phyloP scores from a whole-genome alignment of 106 monocot genomes.

The Dactylorhiza incarnata region DNA sequence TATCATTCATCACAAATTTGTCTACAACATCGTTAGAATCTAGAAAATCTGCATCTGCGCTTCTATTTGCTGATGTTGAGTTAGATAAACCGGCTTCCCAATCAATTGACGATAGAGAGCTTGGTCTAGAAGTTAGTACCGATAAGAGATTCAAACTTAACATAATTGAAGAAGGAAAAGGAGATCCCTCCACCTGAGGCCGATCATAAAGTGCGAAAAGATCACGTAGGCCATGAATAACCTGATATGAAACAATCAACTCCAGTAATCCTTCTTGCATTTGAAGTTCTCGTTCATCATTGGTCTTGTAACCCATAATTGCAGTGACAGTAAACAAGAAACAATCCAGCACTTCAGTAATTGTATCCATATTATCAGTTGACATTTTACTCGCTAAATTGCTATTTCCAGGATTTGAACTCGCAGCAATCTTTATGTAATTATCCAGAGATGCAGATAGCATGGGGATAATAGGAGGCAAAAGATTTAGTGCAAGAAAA shows the following conservation, averaged over 20 bases:
- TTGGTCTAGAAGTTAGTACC: conserved; percentile 69
- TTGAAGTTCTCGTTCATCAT: conserved; percentile 67
- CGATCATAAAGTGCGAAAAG: conserved; percentile 93
- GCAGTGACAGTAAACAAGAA: conserved; percentile 67
- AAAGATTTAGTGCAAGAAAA: conserved; percentile 89
- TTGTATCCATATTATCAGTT: conserved; percentile 64
- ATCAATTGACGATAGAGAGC: conserved; percentile 51
- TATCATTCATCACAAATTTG: neutral
- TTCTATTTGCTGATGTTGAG: conserved; percentile 12
- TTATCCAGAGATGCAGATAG: conserved; percentile 86
- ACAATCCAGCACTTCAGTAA: conserved; percentile 72
- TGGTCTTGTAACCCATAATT: conserved; percentile 55
- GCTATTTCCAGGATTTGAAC: conserved; percentile 46
- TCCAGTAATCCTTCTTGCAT: conserved; percentile 83
- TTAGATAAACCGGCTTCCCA: conserved; percentile 59
- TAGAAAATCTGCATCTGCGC: conserved; percentile 18
- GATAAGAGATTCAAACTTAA: conserved; percentile 75
- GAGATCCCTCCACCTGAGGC: conserved; percentile 88
- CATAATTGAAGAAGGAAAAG: conserved; percentile 88
- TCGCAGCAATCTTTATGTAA: conserved; percentile 92
- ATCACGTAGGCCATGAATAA: conserved; percentile 85
- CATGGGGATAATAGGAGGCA: conserved; percentile 95
- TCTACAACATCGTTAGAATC: conserved; percentile 14
- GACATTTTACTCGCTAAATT: conserved; percentile 33
- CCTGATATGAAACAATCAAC: conserved; percentile 84